These are phyloP conservation scores for Mycena indigotica DNA, from an alignment of 768 basidiomycete species.

Conservation along the genomic window DNA sequence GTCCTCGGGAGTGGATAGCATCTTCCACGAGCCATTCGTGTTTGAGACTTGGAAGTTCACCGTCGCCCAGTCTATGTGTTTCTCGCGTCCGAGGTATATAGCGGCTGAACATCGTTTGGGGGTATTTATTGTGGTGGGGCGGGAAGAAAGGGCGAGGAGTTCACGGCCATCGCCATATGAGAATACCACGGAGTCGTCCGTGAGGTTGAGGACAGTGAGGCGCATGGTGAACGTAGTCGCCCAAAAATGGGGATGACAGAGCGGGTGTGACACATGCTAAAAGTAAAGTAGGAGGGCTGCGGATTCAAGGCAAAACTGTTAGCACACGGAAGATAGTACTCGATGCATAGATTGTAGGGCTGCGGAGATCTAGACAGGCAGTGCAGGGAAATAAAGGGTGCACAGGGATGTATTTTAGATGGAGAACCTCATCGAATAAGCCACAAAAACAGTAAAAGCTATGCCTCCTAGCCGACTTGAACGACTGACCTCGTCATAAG, in stretches of 20 bases:
- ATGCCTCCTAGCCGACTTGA: neutral
- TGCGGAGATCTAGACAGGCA: too few species aligned
- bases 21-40: slow-evolving; percentile 44
- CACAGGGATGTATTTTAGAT: neutral
- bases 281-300: too few species aligned
- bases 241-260: too few species aligned
- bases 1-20: slow-evolving; percentile 40
- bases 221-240: slow-evolving; percentile 1
- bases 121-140: slow-evolving; percentile 26
- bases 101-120: slow-evolving; percentile 22
- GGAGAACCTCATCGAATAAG: too few species aligned
- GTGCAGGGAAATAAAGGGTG: too few species aligned
- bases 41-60: slow-evolving; percentile 17
- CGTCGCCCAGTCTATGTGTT: slow-evolving; percentile 18
- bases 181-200: slow-evolving; percentile 18
- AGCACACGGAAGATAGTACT: too few species aligned
- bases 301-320: too few species aligned
- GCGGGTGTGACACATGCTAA: too few species aligned
- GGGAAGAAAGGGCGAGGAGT: slow-evolving; percentile 25
- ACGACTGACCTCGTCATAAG: neutral
- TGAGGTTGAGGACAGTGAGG: slow-evolving; percentile 24
- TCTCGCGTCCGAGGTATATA: slow-evolving; percentile 23
- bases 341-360: too few species aligned
- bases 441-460: neutral
- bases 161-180: slow-evolving; percentile 8